phyloP scores from a whole-genome alignment of 805 yeast species.

The Pichia exigua region DNA sequence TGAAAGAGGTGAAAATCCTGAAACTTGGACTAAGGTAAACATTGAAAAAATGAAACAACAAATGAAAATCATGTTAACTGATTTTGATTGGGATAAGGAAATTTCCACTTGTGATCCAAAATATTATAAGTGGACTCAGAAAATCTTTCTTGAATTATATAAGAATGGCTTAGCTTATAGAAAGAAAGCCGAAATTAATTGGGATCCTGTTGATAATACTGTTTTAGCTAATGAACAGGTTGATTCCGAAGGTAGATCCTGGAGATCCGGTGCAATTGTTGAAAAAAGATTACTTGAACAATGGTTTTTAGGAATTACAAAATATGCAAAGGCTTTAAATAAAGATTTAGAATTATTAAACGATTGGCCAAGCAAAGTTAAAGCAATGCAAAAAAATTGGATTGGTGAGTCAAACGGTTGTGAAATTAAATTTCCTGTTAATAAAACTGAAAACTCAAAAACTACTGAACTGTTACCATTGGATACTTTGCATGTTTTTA shows the following conservation, averaged over 20 bases:
- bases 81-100: slow-evolving; percentile 92
- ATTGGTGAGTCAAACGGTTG: slow-evolving; percentile 84
- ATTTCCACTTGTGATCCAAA: slow-evolving; percentile 78
- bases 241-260: slow-evolving; percentile 80
- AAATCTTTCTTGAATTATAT: slow-evolving; percentile 64
- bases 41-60: slow-evolving; percentile 83
- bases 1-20: slow-evolving; percentile 72
- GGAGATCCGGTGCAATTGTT: slow-evolving; percentile 96
- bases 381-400: slow-evolving; percentile 90
- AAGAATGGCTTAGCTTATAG: slow-evolving; percentile 80
- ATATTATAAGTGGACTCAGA: slow-evolving; percentile 90
- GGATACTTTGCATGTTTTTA: slow-evolving; percentile 47
- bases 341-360: slow-evolving; percentile 53
- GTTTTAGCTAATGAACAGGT: slow-evolving; percentile 97
- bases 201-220: slow-evolving; percentile 96
- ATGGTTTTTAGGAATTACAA: slow-evolving; percentile 90
- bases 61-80: slow-evolving; percentile 67
- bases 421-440: slow-evolving; percentile 44
- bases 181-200: slow-evolving; percentile 81
- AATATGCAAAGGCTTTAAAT: slow-evolving; percentile 61
- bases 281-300: slow-evolving; percentile 77
- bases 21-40: slow-evolving; percentile 73
- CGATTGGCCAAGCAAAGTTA: slow-evolving; percentile 86
- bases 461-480: slow-evolving; percentile 5
- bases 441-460: slow-evolving; percentile 6